Evolutionary conservation across 2,329 filamentous ascomycete species (phyloP).

Genomic region (Cyphellophora europaea): DNA sequence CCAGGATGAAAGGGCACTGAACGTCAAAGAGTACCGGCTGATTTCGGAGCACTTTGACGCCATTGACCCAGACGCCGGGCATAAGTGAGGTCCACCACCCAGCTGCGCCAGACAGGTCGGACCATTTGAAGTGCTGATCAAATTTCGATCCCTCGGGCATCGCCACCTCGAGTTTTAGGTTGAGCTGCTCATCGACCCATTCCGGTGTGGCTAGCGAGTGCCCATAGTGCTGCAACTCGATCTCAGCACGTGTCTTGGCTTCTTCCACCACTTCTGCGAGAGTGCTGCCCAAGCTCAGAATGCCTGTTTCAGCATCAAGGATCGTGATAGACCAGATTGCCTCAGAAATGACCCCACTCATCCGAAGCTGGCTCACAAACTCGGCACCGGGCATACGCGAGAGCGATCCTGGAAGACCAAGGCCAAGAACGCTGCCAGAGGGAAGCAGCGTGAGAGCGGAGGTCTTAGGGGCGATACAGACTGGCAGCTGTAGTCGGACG

Average conservation of each 20-base stretch:
- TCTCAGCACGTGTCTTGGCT: slow-evolving; percentile 19
- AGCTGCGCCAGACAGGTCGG: slow-evolving; percentile 20
- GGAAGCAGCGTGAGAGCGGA: slow-evolving; percentile 19
- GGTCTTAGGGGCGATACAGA: slow-evolving; percentile 21
- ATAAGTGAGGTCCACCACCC: slow-evolving; percentile 26
- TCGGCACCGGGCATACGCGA: slow-evolving; percentile 18
- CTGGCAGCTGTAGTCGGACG: slow-evolving; percentile 18
- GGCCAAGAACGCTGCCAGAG: slow-evolving; percentile 23
- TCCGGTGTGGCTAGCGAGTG: slow-evolving; percentile 6
- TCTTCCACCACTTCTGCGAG: slow-evolving; percentile 18
- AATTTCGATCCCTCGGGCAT: slow-evolving; percentile 7
- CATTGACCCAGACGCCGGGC: slow-evolving; percentile 24
- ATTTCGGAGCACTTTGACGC: slow-evolving; percentile 22
- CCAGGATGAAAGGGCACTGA: slow-evolving; percentile 17
- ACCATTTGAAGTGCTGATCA: slow-evolving; percentile 23
- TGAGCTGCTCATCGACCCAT: slow-evolving; percentile 12
- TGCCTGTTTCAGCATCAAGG: slow-evolving; percentile 21
- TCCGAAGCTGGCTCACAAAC: slow-evolving; percentile 19
- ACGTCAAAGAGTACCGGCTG: slow-evolving; percentile 24
- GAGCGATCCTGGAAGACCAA: slow-evolving; percentile 20
- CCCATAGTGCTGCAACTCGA: slow-evolving; percentile 18
- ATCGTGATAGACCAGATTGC: slow-evolving; percentile 22
- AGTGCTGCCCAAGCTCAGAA: slow-evolving; percentile 24
- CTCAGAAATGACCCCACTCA: slow-evolving; percentile 13
- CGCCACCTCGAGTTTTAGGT: slow-evolving; percentile 6